Percentiles rank a stretch among this genome's conserved stretches.
Conservation (phyloP, 1,284 basidiomycete genomes). For the Cryptococcus depauperatus region DNA sequence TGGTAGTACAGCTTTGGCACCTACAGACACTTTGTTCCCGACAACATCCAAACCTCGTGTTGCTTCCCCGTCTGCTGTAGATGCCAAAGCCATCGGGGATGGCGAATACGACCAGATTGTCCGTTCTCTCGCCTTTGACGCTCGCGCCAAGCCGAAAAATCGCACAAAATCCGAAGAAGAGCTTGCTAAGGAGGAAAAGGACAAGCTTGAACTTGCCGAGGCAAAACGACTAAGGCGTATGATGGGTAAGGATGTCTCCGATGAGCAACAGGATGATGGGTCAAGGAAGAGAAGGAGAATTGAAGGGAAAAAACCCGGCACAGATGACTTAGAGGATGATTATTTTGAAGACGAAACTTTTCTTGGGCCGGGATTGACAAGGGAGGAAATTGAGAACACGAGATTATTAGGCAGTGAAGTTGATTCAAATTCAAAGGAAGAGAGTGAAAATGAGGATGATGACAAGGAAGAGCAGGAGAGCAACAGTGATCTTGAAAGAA, state of each 20-base stretch:
- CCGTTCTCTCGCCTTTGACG: conserved; percentile 85
- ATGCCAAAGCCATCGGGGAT: conserved; percentile 35
- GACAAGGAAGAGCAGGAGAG: conserved; percentile 30
- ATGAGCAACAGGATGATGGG: conserved; percentile 51
- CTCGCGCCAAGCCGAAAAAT: conserved; percentile 88
- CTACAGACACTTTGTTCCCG: conserved; percentile 16
- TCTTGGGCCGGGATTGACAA: conserved; percentile 51
- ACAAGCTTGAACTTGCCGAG: conserved; percentile 79
- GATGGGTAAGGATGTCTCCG: conserved; percentile 67
- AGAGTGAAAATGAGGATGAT: conserved; percentile 23
- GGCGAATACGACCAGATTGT: conserved; percentile 79
- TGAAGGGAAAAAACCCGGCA: conserved; percentile 52
- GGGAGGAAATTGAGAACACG: conserved; percentile 39
- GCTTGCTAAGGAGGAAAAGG: conserved; percentile 77
- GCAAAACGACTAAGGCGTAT: conserved; percentile 70
- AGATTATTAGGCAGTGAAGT: conserved; percentile 24
- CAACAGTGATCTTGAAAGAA: conserved; percentile 32
- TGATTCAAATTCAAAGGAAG: conserved; percentile 34
- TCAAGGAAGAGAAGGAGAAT: conserved; percentile 38
- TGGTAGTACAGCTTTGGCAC: conserved; percentile 50
- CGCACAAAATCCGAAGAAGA: conserved; percentile 96
- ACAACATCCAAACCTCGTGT: conserved; percentile 18
- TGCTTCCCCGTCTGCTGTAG: neutral
- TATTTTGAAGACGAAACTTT: conserved; percentile 52
- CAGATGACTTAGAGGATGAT: conserved; percentile 90